phyloP scores from a whole-genome alignment of 1,139 yeast species.

The Suhomyces wounanorum region DNA sequence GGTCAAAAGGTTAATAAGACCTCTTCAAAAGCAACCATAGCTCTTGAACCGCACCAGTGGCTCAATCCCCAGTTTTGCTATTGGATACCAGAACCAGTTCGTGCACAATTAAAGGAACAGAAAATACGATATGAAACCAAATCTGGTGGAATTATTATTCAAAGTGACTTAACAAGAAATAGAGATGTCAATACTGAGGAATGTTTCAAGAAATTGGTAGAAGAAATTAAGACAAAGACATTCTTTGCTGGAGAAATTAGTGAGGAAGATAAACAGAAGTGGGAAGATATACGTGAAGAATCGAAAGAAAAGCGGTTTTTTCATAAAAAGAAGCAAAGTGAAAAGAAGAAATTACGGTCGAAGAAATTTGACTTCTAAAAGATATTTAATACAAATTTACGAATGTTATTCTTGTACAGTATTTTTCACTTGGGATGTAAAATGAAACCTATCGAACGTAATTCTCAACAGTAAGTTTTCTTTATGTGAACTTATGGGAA shows the following conservation, averaged over 20 bases:
- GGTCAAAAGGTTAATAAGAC: slow-evolving; percentile 94
- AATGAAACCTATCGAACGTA: too few relatives aligned
- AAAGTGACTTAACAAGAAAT: slow-evolving; percentile 61
- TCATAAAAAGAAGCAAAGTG: slow-evolving; percentile 53
- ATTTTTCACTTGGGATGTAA: too few relatives aligned
- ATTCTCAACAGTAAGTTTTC: too few relatives aligned
- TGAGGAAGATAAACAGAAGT: slow-evolving; percentile 51
- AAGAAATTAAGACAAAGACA: slow-evolving; percentile 51
- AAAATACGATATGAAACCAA: slow-evolving; percentile 59
- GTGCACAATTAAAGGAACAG: slow-evolving; percentile 41
- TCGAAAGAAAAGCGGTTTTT: slow-evolving; percentile 52
- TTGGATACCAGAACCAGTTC: slow-evolving; percentile 66
- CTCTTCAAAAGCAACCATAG: slow-evolving; percentile 74
- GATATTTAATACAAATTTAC: neutral
- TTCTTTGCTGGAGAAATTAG: slow-evolving; percentile 53
- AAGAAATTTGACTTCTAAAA: slow-evolving; percentile 33
- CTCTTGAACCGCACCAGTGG: slow-evolving; percentile 52
- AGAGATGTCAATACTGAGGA: slow-evolving; percentile 58
- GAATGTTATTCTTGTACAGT: too few relatives aligned
- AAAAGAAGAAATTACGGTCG: slow-evolving; percentile 55
- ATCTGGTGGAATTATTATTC: slow-evolving; percentile 59
- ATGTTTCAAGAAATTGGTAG: slow-evolving; percentile 60
- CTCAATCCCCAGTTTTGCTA: slow-evolving; percentile 38
- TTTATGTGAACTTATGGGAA: too few relatives aligned
- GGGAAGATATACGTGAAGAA: slow-evolving; percentile 53